phyloP scores from a whole-genome alignment of 208 protist species.

The Herpetomonas samuelpessoai region DNA sequence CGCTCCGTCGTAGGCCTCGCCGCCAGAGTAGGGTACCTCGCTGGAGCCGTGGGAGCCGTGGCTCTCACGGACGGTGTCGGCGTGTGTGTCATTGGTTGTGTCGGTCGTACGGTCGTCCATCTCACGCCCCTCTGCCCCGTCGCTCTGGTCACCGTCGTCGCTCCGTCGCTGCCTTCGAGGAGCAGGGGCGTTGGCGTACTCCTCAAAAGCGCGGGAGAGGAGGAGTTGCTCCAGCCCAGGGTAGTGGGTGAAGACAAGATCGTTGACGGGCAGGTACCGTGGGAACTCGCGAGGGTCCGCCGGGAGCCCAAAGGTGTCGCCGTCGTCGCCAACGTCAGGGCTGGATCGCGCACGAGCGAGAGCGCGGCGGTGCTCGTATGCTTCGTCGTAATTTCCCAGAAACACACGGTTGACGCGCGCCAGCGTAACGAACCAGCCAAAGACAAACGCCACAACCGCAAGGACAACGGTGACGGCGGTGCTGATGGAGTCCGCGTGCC shows the following conservation, averaged over 20 bases:
- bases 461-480: conserved; percentile 6
- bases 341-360: background rate
- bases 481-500: conserved; percentile 8
- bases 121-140: background rate
- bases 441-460: background rate
- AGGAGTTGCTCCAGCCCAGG: conserved; percentile 8
- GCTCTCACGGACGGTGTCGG: too few species aligned
- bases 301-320: background rate
- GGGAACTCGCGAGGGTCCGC: conserved; percentile 1
- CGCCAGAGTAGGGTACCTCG: too few species aligned
- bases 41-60: too few species aligned
- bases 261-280: conserved; percentile 1
- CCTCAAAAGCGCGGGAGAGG: too few species aligned
- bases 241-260: conserved; percentile 16
- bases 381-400: background rate
- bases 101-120: background rate
- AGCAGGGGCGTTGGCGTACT: background rate
- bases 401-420: conserved; percentile 8
- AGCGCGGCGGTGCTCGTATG: background rate
- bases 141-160: background rate
- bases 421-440: conserved; percentile 7
- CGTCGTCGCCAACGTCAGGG: background rate
- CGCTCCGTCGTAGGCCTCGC: background rate
- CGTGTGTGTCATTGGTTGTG: background rate
- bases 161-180: too few species aligned